phyloP scores from a whole-genome alignment of 164 flowering plant species.

The Magnolia changhungtana region DNA sequence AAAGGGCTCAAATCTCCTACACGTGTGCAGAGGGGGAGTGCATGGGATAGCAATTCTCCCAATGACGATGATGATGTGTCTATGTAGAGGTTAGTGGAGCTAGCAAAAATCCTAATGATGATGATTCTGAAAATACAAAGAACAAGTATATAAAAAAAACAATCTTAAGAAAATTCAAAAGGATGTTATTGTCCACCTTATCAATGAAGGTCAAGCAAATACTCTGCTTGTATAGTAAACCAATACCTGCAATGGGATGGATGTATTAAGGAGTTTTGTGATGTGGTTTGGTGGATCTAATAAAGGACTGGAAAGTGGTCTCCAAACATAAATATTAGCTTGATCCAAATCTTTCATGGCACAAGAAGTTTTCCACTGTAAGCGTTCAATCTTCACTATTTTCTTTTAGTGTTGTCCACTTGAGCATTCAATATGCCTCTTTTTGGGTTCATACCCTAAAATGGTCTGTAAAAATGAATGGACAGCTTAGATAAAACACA shows the following conservation, averaged over 20 bases:
- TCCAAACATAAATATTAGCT: too few relatives aligned
- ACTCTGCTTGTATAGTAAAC: constrained; percentile 83
- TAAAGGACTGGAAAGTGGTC: too few relatives aligned
- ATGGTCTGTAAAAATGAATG: too few relatives aligned
- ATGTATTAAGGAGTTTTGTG: too few relatives aligned
- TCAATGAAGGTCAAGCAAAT: constrained; percentile 93
- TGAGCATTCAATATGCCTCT: too few relatives aligned
- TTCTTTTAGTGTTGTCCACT: too few relatives aligned
- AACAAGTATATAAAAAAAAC: neutral
- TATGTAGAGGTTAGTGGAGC: neutral
- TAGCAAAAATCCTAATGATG: neutral
- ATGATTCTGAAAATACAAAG: neutral
- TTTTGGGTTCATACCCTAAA: too few relatives aligned
- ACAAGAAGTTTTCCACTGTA: too few relatives aligned
- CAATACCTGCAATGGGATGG: constrained; percentile 65
- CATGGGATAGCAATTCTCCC: neutral
- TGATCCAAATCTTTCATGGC: too few relatives aligned
- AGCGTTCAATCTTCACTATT: too few relatives aligned
- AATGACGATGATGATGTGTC: neutral
- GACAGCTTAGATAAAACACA: too few relatives aligned
- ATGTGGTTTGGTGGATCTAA: too few relatives aligned
- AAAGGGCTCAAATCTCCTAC: neutral
- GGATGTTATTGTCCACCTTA: constrained; percentile 53
- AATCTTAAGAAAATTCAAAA: neutral
- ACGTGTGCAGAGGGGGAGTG: neutral